Conservation (phyloP, 2,329 filamentous ascomycete genomes). For the Diplodia mutila region DNA sequence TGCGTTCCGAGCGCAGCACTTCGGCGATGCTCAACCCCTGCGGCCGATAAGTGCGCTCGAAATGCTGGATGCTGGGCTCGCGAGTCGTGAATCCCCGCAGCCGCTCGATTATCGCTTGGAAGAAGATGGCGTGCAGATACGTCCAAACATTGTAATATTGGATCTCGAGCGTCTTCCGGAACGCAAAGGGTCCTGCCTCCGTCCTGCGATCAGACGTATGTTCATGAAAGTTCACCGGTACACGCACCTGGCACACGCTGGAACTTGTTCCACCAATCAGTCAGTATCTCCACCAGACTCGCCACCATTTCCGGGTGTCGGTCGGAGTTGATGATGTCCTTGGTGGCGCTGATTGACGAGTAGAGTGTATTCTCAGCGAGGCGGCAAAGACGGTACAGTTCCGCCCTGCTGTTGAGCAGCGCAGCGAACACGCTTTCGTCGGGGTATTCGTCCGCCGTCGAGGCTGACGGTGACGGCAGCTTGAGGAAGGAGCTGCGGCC, state of each 20-base stretch:
- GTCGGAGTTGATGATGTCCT: not conserved
- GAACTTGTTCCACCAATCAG: slow-evolving; percentile 17
- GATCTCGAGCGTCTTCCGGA: slow-evolving; percentile 5
- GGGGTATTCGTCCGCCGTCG: not conserved
- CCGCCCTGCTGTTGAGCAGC: not conserved
- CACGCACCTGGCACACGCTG: not conserved
- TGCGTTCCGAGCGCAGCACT: slow-evolving; percentile 1
- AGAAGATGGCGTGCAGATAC: slow-evolving; percentile 1
- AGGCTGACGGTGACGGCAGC: not conserved
- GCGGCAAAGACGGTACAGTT: not conserved
- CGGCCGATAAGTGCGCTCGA: not conserved
- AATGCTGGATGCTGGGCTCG: not conserved
- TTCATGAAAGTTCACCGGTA: not conserved
- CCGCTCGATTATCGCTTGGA: slow-evolving; percentile 7
- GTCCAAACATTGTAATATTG: slow-evolving; percentile 12
- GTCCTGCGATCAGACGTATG: not conserved
- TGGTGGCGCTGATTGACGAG: not conserved
- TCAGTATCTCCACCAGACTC: not conserved
- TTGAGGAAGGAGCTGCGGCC: slow-evolving; percentile 1
- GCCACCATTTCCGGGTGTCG: slow-evolving; percentile 2
- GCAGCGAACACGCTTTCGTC: not conserved
- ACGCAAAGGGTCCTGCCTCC: not conserved
- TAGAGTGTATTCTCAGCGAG: not conserved
- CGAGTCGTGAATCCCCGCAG: not conserved
- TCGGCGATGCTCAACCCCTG: not conserved